These are phyloP conservation scores for Russula vinacea DNA, from an alignment of 768 basidiomycete genomes.

Conservation along the genomic window DNA sequence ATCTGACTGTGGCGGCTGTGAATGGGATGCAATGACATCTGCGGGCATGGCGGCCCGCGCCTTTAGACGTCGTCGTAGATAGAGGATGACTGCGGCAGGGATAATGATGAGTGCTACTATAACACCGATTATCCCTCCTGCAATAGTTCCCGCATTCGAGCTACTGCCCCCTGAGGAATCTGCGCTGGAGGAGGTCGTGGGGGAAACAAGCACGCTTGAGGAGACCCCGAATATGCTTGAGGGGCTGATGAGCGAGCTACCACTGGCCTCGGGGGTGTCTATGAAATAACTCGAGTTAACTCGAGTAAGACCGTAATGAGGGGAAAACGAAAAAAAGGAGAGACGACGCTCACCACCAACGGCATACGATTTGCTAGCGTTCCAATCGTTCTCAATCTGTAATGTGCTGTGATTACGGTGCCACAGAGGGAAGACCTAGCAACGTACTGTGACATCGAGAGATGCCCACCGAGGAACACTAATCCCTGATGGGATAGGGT, in stretches of 20 bases:
- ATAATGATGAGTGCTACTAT: background rate
- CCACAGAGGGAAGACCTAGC: background rate
- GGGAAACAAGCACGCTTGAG: background rate
- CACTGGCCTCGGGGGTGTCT: background rate
- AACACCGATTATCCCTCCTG: background rate
- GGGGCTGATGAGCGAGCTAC: background rate
- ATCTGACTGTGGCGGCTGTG: background rate
- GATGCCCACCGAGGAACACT: background rate
- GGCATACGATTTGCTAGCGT: background rate
- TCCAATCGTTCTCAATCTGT: background rate
- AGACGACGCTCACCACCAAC: background rate
- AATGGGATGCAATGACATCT: background rate
- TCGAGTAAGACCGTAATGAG: background rate
- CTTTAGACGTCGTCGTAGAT: background rate
- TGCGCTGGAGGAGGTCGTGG: background rate
- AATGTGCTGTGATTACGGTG: background rate
- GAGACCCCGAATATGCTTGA: too few species aligned
- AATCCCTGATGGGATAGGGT: background rate
- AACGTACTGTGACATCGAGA: background rate
- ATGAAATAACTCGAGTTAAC: too few species aligned
- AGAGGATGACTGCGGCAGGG: background rate
- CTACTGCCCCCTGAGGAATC: background rate
- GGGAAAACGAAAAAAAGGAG: too few species aligned
- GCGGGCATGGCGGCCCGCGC: background rate
- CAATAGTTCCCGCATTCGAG: slow-evolving; percentile 4